phyloP scores from a whole-genome alignment of 108 stramenopile genomes.

The Aureococcus anophagefferens region DNA sequence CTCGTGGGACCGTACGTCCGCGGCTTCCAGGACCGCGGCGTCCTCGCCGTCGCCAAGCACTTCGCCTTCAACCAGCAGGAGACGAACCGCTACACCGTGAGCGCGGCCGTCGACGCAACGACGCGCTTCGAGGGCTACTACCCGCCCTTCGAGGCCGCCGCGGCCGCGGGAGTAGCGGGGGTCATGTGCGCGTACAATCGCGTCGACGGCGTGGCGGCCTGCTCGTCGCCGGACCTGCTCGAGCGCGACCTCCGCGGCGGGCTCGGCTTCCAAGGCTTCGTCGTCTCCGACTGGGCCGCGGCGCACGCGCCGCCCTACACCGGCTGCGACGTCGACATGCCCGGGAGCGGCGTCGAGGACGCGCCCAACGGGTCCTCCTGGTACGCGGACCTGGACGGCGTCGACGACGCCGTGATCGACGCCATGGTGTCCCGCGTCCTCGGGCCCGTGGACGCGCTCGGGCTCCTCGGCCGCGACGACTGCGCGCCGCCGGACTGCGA shows the following conservation, averaged over 20 bases:
- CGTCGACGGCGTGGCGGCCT: slow-evolving; percentile 15
- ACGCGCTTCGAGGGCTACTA: slow-evolving; percentile 27
- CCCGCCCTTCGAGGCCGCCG: slow-evolving; percentile 23
- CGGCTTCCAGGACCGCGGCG: slow-evolving; percentile 16
- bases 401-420: not conserved
- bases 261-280: slow-evolving; percentile 31
- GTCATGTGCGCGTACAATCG: slow-evolving; percentile 36
- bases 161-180: slow-evolving; percentile 14
- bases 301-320: slow-evolving; percentile 7
- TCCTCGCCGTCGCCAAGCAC: slow-evolving; percentile 31
- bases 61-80: slow-evolving; percentile 32
- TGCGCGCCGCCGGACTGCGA: not conserved
- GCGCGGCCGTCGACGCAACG: slow-evolving; percentile 14
- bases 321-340: slow-evolving; percentile 35
- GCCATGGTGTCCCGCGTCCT: slow-evolving; percentile 5
- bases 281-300: slow-evolving; percentile 34
- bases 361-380: no score
- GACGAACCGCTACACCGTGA: slow-evolving; percentile 14
- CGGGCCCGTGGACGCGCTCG: slow-evolving; percentile 7
- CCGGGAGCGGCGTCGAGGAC: slow-evolving; percentile 1
- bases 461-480: not conserved
- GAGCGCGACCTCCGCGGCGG: slow-evolving; percentile 3
- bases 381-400: slow-evolving; percentile 6
- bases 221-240: slow-evolving; percentile 20
- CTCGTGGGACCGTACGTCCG: slow-evolving; percentile 5